phyloP scores from a whole-genome alignment of 352 stramenopile species.

The Phytophthora pinifolia region DNA sequence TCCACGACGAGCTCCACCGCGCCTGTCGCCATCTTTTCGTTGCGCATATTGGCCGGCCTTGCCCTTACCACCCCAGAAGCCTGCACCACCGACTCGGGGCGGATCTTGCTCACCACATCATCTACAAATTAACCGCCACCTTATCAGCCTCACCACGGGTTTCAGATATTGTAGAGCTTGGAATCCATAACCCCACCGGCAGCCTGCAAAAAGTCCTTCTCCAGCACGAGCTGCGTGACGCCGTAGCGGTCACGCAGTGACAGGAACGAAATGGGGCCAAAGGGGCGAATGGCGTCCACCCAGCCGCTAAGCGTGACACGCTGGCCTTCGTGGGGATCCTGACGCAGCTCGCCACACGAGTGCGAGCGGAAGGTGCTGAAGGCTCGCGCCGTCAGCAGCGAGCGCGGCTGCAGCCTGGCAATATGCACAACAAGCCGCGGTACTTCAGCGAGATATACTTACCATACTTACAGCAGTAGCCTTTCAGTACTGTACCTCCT shows the following conservation, averaged over 20 bases:
- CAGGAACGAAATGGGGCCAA: slow-evolving; percentile 81
- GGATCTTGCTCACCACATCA: slow-evolving; percentile 51
- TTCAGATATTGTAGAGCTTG: too few relatives aligned
- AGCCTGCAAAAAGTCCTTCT: slow-evolving; percentile 53
- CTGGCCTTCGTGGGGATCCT: slow-evolving; percentile 48
- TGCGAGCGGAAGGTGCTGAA: slow-evolving; percentile 65
- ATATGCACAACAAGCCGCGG: background rate
- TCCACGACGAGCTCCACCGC: slow-evolving; percentile 76
- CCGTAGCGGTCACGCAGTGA: slow-evolving; percentile 80
- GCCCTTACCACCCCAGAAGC: slow-evolving; percentile 59
- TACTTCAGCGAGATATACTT: background rate
- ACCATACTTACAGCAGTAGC: too few relatives aligned
- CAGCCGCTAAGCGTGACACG: slow-evolving; percentile 76
- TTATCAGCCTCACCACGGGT: too few relatives aligned
- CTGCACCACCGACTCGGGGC: slow-evolving; percentile 74
- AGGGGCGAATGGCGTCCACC: slow-evolving; percentile 76
- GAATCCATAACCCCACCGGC: slow-evolving; percentile 21
- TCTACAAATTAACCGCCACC: too few relatives aligned
- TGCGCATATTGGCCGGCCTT: slow-evolving; percentile 65
- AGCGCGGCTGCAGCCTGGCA: slow-evolving; percentile 22
- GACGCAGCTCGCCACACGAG: slow-evolving; percentile 72
- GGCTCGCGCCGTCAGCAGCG: slow-evolving; percentile 18
- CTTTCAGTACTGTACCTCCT: slow-evolving; percentile 16
- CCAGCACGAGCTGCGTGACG: slow-evolving; percentile 79
- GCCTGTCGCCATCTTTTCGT: slow-evolving; percentile 70